Conservation (phyloP, 2,329 filamentous ascomycete species). For the Colletotrichum musicola region DNA sequence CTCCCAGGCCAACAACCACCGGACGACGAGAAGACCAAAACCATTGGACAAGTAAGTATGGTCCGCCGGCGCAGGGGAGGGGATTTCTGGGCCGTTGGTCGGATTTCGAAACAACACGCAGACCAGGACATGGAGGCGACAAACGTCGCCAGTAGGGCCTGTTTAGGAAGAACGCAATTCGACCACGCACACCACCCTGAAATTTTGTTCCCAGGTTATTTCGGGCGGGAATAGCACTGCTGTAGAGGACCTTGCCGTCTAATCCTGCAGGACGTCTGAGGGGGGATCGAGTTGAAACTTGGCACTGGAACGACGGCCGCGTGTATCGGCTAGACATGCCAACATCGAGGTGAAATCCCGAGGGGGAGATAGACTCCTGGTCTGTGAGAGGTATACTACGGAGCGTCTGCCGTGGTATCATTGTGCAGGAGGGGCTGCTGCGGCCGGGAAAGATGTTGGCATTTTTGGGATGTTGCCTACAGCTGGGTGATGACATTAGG, state of each 20-base stretch:
- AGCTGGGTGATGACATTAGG: background rate
- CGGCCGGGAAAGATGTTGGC: no score
- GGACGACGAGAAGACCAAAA: no score
- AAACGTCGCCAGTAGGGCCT: background rate
- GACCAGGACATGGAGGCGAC: background rate
- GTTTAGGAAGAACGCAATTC: background rate
- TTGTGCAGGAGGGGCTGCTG: background rate
- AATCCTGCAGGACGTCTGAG: background rate
- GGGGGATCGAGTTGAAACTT: background rate
- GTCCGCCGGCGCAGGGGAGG: background rate
- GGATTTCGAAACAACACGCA: background rate
- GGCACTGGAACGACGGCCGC: background rate
- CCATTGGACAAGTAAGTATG: no score
- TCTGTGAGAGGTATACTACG: background rate
- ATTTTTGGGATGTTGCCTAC: background rate
- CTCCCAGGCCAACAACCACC: no score
- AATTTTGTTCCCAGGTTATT: no score
- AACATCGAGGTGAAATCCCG: background rate
- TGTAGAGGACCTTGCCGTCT: background rate
- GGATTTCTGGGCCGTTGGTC: background rate
- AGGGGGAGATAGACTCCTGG: background rate
- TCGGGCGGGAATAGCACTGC: background rate
- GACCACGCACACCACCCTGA: background rate
- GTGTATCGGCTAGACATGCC: background rate
- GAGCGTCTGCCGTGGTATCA: background rate